Percentiles rank a stretch among this genome's conserved stretches.
Conservation (phyloP, 805 yeast species). For the Nakazawaea peltata region DNA sequence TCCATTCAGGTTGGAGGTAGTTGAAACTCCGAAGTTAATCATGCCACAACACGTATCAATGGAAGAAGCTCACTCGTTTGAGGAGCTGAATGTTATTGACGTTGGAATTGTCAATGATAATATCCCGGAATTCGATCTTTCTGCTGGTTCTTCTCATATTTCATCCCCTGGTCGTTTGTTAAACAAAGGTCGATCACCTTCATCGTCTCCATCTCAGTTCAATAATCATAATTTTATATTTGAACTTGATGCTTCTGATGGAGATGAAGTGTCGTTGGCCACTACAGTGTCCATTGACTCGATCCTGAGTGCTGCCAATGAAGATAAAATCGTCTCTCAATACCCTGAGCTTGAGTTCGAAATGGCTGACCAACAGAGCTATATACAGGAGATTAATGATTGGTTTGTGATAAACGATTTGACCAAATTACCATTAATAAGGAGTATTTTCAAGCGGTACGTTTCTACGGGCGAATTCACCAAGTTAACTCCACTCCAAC, state of each 20-base stretch:
- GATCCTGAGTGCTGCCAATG: slow-evolving; percentile 10
- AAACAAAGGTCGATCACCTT: slow-evolving; percentile 5
- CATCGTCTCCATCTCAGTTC: slow-evolving; percentile 3
- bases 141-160: slow-evolving; percentile 1
- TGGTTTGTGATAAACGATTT: slow-evolving; percentile 28
- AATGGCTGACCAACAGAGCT: slow-evolving; percentile 25
- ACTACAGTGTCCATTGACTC: slow-evolving; percentile 6
- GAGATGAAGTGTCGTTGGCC: slow-evolving; percentile 9
- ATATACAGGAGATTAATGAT: slow-evolving; percentile 31
- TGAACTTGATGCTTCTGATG: slow-evolving; percentile 17
- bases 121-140: neutral
- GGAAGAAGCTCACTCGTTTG: slow-evolving; percentile 9
- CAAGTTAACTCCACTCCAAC: neutral
- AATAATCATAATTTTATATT: slow-evolving; percentile 17
- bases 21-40: too few species aligned
- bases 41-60: slow-evolving; percentile 2
- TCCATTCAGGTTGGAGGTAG: too few species aligned
- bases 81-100: slow-evolving; percentile 10
- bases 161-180: slow-evolving; percentile 10
- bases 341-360: slow-evolving; percentile 37
- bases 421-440: slow-evolving; percentile 14
- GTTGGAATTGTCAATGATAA: slow-evolving; percentile 10
- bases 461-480: neutral
- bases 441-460: slow-evolving; percentile 2
- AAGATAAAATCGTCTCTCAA: slow-evolving; percentile 23